phyloP scores from a whole-genome alignment of 441 rosid genomes.

The Populus hybrid region DNA sequence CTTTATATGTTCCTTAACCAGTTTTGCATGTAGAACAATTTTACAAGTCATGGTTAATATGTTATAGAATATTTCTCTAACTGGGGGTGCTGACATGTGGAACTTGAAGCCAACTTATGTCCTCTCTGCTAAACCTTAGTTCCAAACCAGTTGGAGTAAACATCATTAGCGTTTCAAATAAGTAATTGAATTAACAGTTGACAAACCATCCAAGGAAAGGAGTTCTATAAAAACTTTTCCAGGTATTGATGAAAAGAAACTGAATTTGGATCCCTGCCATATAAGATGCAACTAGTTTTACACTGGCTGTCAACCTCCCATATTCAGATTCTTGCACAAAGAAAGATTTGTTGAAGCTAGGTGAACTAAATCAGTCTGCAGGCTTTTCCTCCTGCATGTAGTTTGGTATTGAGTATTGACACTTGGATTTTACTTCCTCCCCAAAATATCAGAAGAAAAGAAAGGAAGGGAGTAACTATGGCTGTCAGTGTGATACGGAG shows the following conservation, averaged over 20 bases:
- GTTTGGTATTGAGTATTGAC: background rate
- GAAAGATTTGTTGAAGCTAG: background rate
- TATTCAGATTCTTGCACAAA: background rate
- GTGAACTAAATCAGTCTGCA: background rate
- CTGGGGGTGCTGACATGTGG: background rate
- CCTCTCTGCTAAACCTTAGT: background rate
- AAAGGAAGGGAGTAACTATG: background rate
- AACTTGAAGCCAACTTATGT: background rate
- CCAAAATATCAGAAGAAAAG: background rate
- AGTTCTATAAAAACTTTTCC: background rate
- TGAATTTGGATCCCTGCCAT: background rate
- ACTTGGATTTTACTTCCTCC: background rate
- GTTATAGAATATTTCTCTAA: background rate
- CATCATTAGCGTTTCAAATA: background rate
- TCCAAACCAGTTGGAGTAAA: background rate
- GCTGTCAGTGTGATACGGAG: background rate
- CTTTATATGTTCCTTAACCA: background rate
- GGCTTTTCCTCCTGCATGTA: background rate
- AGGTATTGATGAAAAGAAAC: background rate
- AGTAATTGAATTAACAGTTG: background rate
- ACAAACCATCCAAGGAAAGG: background rate
- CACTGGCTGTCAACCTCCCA: background rate
- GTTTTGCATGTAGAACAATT: background rate
- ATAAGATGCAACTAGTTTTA: background rate
- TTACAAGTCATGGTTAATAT: background rate